Base-by-base conservation (phyloP, 257 asterid genomes). In the Leptodermis oblonga region DNA sequence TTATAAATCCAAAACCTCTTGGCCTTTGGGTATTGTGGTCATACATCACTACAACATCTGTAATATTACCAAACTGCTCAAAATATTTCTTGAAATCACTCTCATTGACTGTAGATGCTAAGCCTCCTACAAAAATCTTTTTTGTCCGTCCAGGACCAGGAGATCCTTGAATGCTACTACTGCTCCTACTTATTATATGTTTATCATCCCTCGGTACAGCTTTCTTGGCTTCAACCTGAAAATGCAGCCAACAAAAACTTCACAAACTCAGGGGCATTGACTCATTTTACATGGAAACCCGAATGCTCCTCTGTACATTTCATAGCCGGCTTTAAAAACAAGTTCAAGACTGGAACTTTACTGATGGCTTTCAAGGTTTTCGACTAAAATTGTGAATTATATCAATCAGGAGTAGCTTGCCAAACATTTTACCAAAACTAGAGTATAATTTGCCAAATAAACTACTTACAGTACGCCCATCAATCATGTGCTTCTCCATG, bases 71-170 rank as follows among this genome's bases (percentile, higher is more conserved):
- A 79, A 86, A 90, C 79, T 86, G 96, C 72, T 82, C 89, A 59
- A 90, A 90, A 80, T 90, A 88, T 60, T 51, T 81, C 79, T 81
- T 88, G 65, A 90, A 90, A 76, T 88, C 97, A 11, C 76, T 82
- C 82, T 88, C 95, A 53, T 85, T 88, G 64, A 88, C 89, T 0
- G 97, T 82, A 30, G 97, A 86, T 68, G 96, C 95, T 76, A 90
- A 80, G 65, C 97, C 97, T 79, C 97, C 97, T 58, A 90, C 96
- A 72, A 90, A 90, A 67, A 90, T 86, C 92, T 88, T 90, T 82
- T 86, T 90, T 13, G 96, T 85, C 62, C 97, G 92, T 30, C 87
- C 92, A 34, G 89, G 90, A 61, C 89, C 88, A 0, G 95, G 90
- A 36, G 94, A 88, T 48, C 90, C 94, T 79, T 85, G 95, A 74